These are phyloP conservation scores for Claviceps pazoutovae DNA, from an alignment of 2,329 filamentous ascomycete species.

Conservation along the genomic window DNA sequence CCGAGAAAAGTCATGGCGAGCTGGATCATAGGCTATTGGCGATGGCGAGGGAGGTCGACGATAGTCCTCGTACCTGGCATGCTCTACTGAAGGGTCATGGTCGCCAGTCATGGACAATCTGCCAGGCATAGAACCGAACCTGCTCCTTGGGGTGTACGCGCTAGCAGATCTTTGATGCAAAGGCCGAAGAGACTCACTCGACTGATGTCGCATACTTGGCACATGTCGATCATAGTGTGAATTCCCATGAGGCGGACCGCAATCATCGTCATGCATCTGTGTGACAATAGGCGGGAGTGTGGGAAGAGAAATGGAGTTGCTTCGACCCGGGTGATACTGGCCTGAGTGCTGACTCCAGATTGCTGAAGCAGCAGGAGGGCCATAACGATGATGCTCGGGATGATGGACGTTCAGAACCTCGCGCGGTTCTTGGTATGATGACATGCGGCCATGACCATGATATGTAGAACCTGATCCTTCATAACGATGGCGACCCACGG, in stretches of 20 bases:
- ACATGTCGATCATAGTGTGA: background rate
- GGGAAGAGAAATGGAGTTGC: slow-evolving; percentile 3
- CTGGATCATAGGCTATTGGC: slow-evolving; percentile 3
- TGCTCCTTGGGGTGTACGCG: slow-evolving; percentile 9
- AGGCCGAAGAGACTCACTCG: slow-evolving; percentile 5
- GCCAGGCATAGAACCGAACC: slow-evolving; percentile 3
- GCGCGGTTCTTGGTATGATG: slow-evolving; percentile 1
- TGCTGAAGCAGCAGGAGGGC: background rate
- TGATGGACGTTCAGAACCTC: background rate
- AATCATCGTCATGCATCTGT: slow-evolving; percentile 7
- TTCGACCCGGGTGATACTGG: slow-evolving; percentile 1
- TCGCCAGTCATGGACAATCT: slow-evolving; percentile 11
- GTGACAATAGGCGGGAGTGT: slow-evolving; percentile 13
- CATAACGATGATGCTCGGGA: background rate
- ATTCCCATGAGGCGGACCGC: background rate
- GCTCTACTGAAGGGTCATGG: background rate
- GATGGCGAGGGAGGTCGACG: background rate
- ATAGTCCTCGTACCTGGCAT: slow-evolving; percentile 1
- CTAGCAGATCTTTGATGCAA: slow-evolving; percentile 13
- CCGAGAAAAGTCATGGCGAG: slow-evolving; percentile 1
- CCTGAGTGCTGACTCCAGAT: background rate
- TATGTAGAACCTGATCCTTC: background rate
- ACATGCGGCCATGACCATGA: slow-evolving; percentile 2
- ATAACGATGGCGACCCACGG: background rate
- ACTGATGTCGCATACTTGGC: background rate